A percentile compares a stretch with the other conserved stretches of the same genome.
Conservation (phyloP, 2,329 filamentous ascomycete genomes). For the Lomentospora prolificans region DNA sequence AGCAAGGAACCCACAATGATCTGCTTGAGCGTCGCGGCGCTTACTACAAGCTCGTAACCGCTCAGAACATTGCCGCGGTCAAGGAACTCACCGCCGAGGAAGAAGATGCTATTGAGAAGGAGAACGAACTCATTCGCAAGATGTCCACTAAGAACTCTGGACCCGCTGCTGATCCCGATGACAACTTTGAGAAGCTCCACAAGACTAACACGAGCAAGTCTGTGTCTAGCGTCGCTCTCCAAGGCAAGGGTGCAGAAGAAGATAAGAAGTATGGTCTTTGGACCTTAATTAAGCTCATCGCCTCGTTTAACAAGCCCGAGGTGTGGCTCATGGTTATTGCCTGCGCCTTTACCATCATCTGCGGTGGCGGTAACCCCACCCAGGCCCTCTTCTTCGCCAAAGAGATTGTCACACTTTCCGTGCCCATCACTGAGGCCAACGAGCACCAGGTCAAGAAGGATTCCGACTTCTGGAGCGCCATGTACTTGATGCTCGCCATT, state of each 20-base stretch:
- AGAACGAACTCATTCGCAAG: constrained; percentile 41
- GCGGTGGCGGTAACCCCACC: constrained; percentile 70
- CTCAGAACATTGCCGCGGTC: constrained; percentile 66
- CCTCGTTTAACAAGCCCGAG: constrained; percentile 68
- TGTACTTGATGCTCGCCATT: constrained; percentile 79
- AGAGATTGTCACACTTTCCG: constrained; percentile 62
- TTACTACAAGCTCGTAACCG: constrained; percentile 78
- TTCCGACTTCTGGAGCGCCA: constrained; percentile 76
- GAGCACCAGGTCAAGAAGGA: constrained; percentile 53
- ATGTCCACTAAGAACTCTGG: constrained; percentile 30
- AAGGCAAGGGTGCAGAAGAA: constrained; percentile 39
- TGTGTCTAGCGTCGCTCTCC: constrained; percentile 61
- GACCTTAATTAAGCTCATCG: constrained; percentile 70
- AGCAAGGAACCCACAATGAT: constrained; percentile 81
- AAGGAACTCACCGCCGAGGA: constrained; percentile 44
- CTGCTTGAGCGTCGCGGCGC: constrained; percentile 61
- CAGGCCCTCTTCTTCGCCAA: constrained; percentile 78
- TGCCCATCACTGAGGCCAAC: constrained; percentile 35
- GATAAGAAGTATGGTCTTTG: constrained; percentile 57
- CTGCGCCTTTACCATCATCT: constrained; percentile 63
- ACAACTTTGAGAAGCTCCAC: constrained; percentile 47
- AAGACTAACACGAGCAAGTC: constrained; percentile 47
- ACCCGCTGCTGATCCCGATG: constrained; percentile 51
- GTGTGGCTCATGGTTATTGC: constrained; percentile 63
- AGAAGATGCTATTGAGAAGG: constrained; percentile 37